Evolutionary conservation across 192 early-diverging fungal genomes (phyloP).

Genomic region (Cetraspora pellucida): DNA sequence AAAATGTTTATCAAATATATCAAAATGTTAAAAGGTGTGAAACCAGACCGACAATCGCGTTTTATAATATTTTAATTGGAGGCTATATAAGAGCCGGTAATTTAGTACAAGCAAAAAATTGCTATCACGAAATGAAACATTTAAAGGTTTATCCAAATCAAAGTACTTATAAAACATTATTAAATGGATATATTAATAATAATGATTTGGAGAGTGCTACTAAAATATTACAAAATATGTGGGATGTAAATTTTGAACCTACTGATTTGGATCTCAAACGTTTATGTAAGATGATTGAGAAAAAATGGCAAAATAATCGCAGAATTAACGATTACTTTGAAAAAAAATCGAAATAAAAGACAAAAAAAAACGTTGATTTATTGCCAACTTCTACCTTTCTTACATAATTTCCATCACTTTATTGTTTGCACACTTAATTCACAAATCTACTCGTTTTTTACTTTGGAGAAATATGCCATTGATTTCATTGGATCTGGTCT

Average conservation of each 20-base stretch:
- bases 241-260: neutral
- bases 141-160: neutral
- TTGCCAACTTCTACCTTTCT: neutral
- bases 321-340: too few species aligned
- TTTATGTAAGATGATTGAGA: constrained; percentile 20
- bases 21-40: neutral
- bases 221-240: constrained; percentile 28
- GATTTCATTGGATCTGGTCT: neutral
- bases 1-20: constrained; percentile 26
- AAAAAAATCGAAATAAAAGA: neutral
- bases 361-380: neutral
- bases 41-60: neutral
- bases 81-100: constrained; percentile 8
- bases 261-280: neutral
- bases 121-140: constrained; percentile 5
- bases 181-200: constrained; percentile 1
- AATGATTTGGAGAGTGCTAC: neutral
- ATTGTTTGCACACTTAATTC: too few species aligned
- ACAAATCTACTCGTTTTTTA: too few species aligned
- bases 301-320: neutral
- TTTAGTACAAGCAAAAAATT: neutral
- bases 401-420: neutral
- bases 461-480: too few species aligned
- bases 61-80: constrained; percentile 18
- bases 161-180: constrained; percentile 2